Base-by-base conservation (phyloP, 2,329 filamentous ascomycete genomes). In the Blastomyces parvus region DNA sequence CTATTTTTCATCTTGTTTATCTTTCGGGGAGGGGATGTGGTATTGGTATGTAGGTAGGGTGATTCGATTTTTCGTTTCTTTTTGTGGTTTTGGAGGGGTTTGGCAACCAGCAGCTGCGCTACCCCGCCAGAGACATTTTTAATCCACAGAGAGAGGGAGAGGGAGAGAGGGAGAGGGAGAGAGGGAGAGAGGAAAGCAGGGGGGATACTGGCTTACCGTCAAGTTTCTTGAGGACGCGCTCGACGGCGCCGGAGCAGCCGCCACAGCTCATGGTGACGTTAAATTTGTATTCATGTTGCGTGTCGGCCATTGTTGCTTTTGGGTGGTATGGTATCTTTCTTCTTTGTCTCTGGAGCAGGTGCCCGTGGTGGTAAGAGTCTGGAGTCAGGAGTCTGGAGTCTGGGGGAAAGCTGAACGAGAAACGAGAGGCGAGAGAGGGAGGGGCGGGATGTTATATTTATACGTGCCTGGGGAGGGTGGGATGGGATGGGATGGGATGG, bases 241-340 rank as follows among this genome's bases (percentile, higher is more conserved):
- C 89, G 55, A 99, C 84, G 69, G 94, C 94, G 72, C 92, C 91
- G 56, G 92, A 97, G 87, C 94, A 99, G 76, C 94, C 94, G 74
- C 90, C 86, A 81, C 94, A 99, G 83, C 82, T 89, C 94, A 99
- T 99, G 78, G 81, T 83, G 77, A 97, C 86, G 78, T 92, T 87
- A 83, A 97, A 97, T 78, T 94, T 90, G 88, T 97, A 97, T 70
- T 86, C 90, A 82, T 96, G 91, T 70, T 88, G 86, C 65, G 86
- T 80, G 27, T 42, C 50, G 52, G 52, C 52, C 60, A 62, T 55
- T 27, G 46, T 61, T 50, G 17, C 7, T 50, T n/a, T n/a, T n/a
- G n/a, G n/a, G n/a, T n/a, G n/a, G n/a, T n/a, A n/a, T n/a, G n/a
- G n/a, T n/a, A n/a, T n/a, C n/a, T n/a, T 30, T 40, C 11, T 53